Base-by-base conservation (phyloP, 768 basidiomycete genomes). In the Leccinum rimulosum region DNA sequence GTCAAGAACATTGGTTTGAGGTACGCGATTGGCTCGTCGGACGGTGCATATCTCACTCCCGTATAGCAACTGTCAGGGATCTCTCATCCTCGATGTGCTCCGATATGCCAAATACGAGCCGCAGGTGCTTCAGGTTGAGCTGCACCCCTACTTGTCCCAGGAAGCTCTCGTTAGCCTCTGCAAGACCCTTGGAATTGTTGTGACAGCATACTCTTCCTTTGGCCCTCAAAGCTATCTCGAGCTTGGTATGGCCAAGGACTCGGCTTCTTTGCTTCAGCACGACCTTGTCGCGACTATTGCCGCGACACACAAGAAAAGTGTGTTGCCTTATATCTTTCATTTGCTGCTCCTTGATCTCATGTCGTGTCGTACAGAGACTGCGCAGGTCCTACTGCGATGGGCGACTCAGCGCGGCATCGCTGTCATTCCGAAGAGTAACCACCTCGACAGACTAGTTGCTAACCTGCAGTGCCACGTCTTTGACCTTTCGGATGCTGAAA, bases 1-100 rank as follows among this genome's bases (percentile, higher is more conserved):
- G 83, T 78, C 10, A 91, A 84, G 78, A 89, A 93, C 68, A 91
- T 95, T 64, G 94, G 91, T 57, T 68, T 92, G 63, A 87, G 86
- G 87, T 84, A 64, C 43, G 71, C 52, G 38, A 49, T 58, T 38
- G 3, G 19, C 51, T 43, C 35, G 25, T 28, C n/a, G 4, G 50
- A 27, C 15, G 30, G 40, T 58, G 38, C 47, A 28, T 3, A 15
- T 22, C 53, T 62, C 35, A 53, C 52, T 40, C 31, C 54, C 9
- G 25, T 45, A 55, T 61, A 93, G 89, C 68, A 94, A 94, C 77
- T 86, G 82, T 76, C 80, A 82, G 64, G 89, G 89, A 9, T 78
- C 83, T 11, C 71, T 93, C 54, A 78, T 95, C 65, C 75, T 87
- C 50, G 93, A 95, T 66, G 78, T 94, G 56, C 76, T 89, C 54